A percentile compares a stretch with the other conserved stretches of the same genome.
Evolutionary conservation across 441 rosid species (phyloP).

Genomic region (Populus hybrid): DNA sequence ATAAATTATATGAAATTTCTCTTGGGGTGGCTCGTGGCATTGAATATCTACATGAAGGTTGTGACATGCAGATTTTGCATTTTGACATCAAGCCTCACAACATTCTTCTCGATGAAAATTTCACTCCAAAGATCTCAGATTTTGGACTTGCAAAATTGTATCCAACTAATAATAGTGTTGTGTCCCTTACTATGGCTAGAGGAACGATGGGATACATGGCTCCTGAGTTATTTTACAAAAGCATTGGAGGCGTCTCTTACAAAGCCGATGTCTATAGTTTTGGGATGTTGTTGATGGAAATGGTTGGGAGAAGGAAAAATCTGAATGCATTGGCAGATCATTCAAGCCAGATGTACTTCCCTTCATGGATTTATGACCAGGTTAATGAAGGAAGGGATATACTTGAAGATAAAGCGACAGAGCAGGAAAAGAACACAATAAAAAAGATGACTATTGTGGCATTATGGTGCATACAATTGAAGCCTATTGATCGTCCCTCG

Average conservation of each 20-base stretch:
- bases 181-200: neutral
- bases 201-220: slow-evolving; percentile 9
- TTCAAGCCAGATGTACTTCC: neutral
- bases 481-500: too few relatives aligned
- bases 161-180: neutral
- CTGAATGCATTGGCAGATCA: neutral
- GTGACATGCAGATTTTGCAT: slow-evolving; percentile 6
- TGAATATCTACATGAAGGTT: neutral
- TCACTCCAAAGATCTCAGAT: neutral
- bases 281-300: slow-evolving; percentile 9
- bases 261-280: slow-evolving; percentile 10
- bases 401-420: neutral
- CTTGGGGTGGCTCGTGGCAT: slow-evolving; percentile 14
- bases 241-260: neutral
- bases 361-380: neutral
- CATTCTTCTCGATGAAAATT: slow-evolving; percentile 1
- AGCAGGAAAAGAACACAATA: too few relatives aligned
- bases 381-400: neutral
- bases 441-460: too few relatives aligned
- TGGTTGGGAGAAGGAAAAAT: neutral
- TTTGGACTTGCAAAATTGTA: too few relatives aligned
- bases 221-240: neutral
- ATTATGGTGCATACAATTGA: too few relatives aligned
- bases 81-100: slow-evolving; percentile 12
- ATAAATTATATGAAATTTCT: neutral